Conservation (phyloP, 345 rosid species). For the Hibiscus tridactylites region DNA sequence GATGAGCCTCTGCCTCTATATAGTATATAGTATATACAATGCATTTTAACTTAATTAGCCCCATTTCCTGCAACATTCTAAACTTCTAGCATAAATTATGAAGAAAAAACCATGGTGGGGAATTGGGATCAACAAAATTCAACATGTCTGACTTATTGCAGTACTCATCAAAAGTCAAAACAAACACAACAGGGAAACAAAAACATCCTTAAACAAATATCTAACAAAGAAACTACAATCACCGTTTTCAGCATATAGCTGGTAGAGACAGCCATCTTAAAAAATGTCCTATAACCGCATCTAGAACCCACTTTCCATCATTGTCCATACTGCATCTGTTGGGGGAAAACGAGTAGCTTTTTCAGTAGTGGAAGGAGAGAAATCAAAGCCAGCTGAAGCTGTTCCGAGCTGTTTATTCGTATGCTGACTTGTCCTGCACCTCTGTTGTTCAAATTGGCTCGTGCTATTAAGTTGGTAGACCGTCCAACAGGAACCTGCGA, state of each 20-base stretch:
- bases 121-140: too few relatives aligned
- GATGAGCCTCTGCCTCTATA: too few relatives aligned
- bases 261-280: not conserved
- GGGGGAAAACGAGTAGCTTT: slow-evolving; percentile 52
- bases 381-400: slow-evolving; percentile 71
- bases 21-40: too few relatives aligned
- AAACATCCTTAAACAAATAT: not conserved
- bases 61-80: too few relatives aligned
- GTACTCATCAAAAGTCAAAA: too few relatives aligned
- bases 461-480: slow-evolving; percentile 61
- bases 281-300: slow-evolving; percentile 17
- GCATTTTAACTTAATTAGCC: too few relatives aligned
- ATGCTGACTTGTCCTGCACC: slow-evolving; percentile 86
- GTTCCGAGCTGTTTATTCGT: slow-evolving; percentile 77
- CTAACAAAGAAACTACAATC: slow-evolving; percentile 12
- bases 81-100: too few relatives aligned
- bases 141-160: too few relatives aligned
- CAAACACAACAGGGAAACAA: too few relatives aligned
- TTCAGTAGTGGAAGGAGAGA: slow-evolving; percentile 66
- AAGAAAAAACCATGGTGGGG: too few relatives aligned
- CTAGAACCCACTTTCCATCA: slow-evolving; percentile 35
- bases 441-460: slow-evolving; percentile 79
- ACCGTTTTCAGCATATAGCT: not conserved
- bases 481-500: slow-evolving; percentile 81
- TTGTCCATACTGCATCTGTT: slow-evolving; percentile 59